These are phyloP conservation scores for Teratosphaeria destructans DNA, from an alignment of 2,329 filamentous ascomycete species.

Conservation along the genomic window DNA sequence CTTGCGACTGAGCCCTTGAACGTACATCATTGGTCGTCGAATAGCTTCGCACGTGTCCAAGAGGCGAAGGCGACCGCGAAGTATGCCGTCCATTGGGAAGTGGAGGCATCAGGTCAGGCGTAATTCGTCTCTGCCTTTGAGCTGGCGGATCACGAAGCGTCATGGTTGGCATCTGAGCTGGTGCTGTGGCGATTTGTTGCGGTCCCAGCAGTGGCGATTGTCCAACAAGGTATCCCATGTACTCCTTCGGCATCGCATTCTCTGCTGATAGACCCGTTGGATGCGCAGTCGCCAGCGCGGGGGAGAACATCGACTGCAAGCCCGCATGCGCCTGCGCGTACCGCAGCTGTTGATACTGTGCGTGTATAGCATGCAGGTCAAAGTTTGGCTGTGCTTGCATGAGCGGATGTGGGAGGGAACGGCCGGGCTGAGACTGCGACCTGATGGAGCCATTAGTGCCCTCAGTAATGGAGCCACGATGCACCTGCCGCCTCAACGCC, in stretches of 20 bases:
- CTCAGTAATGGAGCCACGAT: slow-evolving; percentile 35
- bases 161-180: slow-evolving; percentile 28
- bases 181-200: slow-evolving; percentile 19
- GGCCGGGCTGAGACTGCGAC: slow-evolving; percentile 42
- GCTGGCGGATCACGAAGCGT: slow-evolving; percentile 29
- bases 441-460: slow-evolving; percentile 30
- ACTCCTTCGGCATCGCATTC: slow-evolving; percentile 37
- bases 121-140: slow-evolving; percentile 32
- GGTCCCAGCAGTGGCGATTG: slow-evolving; percentile 32
- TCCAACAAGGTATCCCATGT: slow-evolving; percentile 39
- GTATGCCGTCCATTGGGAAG: slow-evolving; percentile 20
- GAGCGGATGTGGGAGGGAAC: slow-evolving; percentile 31
- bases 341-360: slow-evolving; percentile 23
- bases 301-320: slow-evolving; percentile 14
- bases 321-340: slow-evolving; percentile 16
- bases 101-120: slow-evolving; percentile 31
- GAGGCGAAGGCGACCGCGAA: slow-evolving; percentile 37
- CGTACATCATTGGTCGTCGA: slow-evolving; percentile 19
- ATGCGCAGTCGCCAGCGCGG: slow-evolving; percentile 12
- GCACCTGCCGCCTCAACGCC: slow-evolving; percentile 31
- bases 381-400: slow-evolving; percentile 30
- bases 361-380: slow-evolving; percentile 23
- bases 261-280: slow-evolving; percentile 13
- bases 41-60: slow-evolving; percentile 33
- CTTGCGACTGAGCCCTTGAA: slow-evolving; percentile 5